These are phyloP conservation scores for Skeletonema marinoi DNA, from an alignment of 108 stramenopile genomes.

Conservation along the genomic window DNA sequence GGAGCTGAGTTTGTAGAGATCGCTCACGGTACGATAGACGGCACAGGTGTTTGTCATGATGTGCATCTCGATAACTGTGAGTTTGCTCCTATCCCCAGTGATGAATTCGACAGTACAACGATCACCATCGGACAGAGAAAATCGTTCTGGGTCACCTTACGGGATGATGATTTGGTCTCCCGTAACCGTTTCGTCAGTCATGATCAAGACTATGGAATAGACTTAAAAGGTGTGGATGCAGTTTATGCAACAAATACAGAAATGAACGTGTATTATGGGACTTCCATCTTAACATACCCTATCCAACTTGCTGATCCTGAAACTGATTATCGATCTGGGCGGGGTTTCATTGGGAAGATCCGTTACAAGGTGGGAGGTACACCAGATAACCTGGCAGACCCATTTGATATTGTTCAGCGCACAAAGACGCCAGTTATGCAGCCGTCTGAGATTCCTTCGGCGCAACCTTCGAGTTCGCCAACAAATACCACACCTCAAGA, in stretches of 20 bases:
- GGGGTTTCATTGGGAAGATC: slow-evolving; percentile 22
- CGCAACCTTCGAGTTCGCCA: background rate
- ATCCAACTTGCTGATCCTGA: slow-evolving; percentile 16
- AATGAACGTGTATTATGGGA: slow-evolving; percentile 17
- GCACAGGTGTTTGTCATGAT: slow-evolving; percentile 12
- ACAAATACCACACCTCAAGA: background rate
- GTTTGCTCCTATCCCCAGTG: slow-evolving; percentile 11
- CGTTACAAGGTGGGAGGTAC: background rate
- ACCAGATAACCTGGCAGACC: background rate
- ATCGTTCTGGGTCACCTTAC: slow-evolving; percentile 18
- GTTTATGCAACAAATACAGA: slow-evolving; percentile 16
- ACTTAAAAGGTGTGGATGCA: background rate
- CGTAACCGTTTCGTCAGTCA: slow-evolving; percentile 5
- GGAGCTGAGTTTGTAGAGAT: slow-evolving; percentile 10
- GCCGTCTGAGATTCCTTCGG: background rate
- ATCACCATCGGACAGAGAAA: background rate
- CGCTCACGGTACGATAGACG: slow-evolving; percentile 18
- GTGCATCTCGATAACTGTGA: slow-evolving; percentile 7
- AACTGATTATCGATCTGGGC: slow-evolving; percentile 8
- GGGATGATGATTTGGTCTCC: slow-evolving; percentile 23
- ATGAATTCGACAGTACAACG: slow-evolving; percentile 8
- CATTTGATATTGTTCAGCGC: background rate
- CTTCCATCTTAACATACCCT: slow-evolving; percentile 18
- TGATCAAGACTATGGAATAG: background rate
- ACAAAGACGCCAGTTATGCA: background rate